phyloP scores from a whole-genome alignment of 1,284 basidiomycete genomes.

The Heliocybe sulcata region DNA sequence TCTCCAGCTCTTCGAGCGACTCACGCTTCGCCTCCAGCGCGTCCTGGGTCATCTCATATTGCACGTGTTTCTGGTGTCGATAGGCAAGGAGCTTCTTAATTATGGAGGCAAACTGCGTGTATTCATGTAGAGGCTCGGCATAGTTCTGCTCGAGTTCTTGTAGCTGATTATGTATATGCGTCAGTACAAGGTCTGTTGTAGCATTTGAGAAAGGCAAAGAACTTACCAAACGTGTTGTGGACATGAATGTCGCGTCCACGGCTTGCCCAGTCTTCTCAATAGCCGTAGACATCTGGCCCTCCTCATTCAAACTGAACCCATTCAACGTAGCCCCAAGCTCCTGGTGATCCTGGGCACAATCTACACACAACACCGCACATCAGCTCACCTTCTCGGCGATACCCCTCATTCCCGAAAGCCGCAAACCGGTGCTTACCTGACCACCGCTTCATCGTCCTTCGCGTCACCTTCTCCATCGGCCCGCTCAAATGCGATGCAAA shows the following conservation, averaged over 20 bases:
- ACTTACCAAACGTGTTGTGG: constrained; percentile 81
- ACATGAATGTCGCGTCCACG: constrained; percentile 89
- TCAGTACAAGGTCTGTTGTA: not conserved
- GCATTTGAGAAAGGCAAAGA: not conserved
- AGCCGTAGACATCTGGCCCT: constrained; percentile 62
- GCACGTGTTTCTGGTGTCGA: constrained; percentile 97
- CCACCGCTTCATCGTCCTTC: constrained; percentile 91
- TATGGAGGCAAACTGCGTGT: constrained; percentile 90
- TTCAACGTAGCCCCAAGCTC: constrained; percentile 96
- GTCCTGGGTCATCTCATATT: constrained; percentile 96
- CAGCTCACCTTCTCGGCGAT: constrained; percentile 1
- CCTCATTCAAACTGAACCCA: constrained; percentile 90
- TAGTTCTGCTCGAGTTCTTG: constrained; percentile 90
- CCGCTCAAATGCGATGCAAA: constrained; percentile 89
- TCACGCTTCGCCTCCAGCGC: constrained; percentile 83
- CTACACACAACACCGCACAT: constrained; percentile 30
- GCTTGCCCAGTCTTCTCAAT: constrained; percentile 95
- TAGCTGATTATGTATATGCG: constrained; percentile 40
- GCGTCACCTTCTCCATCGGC: constrained; percentile 94
- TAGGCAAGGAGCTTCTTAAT: constrained; percentile 93
- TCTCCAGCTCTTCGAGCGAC: constrained; percentile 86
- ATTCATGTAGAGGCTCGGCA: constrained; percentile 95
- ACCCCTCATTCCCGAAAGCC: constrained; percentile 5
- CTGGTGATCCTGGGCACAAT: constrained; percentile 85
- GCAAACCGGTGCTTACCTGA: constrained; percentile 72